A percentile compares a stretch with the other conserved stretches of the same genome.
Conservation (phyloP, 345 rosid species). For the Rhizophora apiculata region DNA sequence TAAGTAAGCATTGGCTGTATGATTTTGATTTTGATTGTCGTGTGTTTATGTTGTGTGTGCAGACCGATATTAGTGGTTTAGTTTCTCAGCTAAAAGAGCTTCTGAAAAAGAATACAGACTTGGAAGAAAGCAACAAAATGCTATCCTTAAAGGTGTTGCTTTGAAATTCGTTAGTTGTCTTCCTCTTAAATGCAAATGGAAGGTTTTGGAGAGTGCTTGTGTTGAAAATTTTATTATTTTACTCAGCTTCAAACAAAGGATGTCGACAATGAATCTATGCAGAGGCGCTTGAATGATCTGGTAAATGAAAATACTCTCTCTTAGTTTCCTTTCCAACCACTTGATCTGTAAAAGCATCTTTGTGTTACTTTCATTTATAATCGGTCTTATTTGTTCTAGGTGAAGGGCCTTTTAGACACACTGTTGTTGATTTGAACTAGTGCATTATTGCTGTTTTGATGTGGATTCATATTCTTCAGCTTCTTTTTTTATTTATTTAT, state of each 20-base stretch:
- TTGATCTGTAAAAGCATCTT: not conserved
- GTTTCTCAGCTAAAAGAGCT: slow-evolving; percentile 77
- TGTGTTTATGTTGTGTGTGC: slow-evolving; percentile 21
- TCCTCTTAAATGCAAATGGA: not conserved
- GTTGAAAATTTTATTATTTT: slow-evolving; percentile 17
- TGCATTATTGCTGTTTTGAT: too few species aligned
- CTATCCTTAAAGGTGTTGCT: slow-evolving; percentile 46
- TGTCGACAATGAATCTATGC: slow-evolving; percentile 50
- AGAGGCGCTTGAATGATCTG: slow-evolving; percentile 59
- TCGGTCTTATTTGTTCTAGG: not conserved
- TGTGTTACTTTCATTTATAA: not conserved
- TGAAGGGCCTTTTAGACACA: too few species aligned
- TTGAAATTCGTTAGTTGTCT: not conserved
- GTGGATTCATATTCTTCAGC: too few species aligned
- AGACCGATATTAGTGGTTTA: slow-evolving; percentile 84
- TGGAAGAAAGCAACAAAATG: slow-evolving; percentile 62
- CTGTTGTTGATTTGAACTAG: too few species aligned
- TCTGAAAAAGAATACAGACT: slow-evolving; percentile 62
- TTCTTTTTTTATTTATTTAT: too few species aligned
- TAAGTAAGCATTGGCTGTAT: not conserved
- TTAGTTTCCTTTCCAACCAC: not conserved
- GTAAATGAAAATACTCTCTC: slow-evolving; percentile 31
- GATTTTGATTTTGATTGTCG: slow-evolving; percentile 5
- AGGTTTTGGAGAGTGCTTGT: not conserved
- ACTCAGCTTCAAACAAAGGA: slow-evolving; percentile 65